Percentiles rank a stretch among this genome's conserved stretches.
Conservation (phyloP, 805 yeast species). For the Myxozyma udenii region DNA sequence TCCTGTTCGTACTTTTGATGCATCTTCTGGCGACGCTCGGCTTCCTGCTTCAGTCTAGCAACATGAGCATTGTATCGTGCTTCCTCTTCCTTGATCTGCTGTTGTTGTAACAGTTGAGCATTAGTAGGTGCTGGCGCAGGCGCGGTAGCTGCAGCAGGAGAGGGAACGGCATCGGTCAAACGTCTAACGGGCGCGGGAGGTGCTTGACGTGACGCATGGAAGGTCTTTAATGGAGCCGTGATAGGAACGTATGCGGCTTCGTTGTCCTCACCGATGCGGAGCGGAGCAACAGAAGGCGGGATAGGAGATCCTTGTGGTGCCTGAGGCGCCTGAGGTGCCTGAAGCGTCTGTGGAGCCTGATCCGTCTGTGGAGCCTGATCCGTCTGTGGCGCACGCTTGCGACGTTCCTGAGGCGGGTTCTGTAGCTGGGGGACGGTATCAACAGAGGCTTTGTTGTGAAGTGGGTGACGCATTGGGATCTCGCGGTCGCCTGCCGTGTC, state of each 20-base stretch:
- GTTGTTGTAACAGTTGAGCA: conserved; percentile 7
- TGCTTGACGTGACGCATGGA: conserved; percentile 25
- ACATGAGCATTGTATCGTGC: conserved; percentile 26
- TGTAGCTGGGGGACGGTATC: conserved; percentile 7
- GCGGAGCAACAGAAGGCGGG: conserved; percentile 3
- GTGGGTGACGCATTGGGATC: conserved; percentile 20
- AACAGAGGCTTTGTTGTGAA: conserved; percentile 12
- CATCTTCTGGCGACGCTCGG: conserved; percentile 22
- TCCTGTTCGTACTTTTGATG: conserved; percentile 21
- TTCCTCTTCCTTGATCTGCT: conserved; percentile 27
- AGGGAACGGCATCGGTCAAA: too few relatives aligned
- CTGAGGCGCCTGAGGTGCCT: neutral
- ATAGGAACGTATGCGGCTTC: neutral
- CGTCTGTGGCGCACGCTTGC: neutral
- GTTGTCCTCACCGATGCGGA: neutral
- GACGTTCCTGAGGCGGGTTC: conserved; percentile 1
- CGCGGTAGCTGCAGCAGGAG: neutral
- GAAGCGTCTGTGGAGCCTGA: conserved; percentile 17
- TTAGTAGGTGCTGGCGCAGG: neutral
- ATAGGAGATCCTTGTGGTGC: neutral
- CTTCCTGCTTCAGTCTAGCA: conserved; percentile 30
- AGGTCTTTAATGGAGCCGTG: conserved; percentile 19
- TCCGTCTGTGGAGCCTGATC: conserved; percentile 2
- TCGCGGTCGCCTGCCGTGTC: too few relatives aligned
- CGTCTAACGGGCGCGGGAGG: conserved; percentile 24